Evolutionary conservation across 1,139 yeast genomes (phyloP), one percentile per base, ranked within the genome.

Genomic region (Candida anutae): DNA sequence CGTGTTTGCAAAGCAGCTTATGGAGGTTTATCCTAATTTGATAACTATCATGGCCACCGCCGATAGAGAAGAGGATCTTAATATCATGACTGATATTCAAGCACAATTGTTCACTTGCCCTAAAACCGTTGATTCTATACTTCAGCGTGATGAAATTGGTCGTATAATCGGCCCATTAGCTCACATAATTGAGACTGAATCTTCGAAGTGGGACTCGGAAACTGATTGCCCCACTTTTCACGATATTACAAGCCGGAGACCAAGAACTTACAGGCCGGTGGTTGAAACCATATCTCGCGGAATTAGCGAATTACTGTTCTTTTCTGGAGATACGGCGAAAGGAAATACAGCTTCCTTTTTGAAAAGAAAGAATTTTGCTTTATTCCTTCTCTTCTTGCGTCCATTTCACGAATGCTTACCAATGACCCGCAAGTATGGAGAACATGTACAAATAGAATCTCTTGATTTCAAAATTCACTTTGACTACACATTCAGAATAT

Each of bases 101-200:
- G 61, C 73, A 3, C 93, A 81, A 41, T 53, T 79, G 12, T 74
- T 76, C 46, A 74, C 82, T 0, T 75, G 83, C 39, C 83, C 83
- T 1, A 65, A 69, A 6, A 70, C 75, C 20, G 67, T 75, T 1
- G 51, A 58, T 27, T 47, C 43, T 23, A 54, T 73, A 6, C 51
- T 75, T 22, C 45, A 56, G 4, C 37, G 53, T 2, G 58, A 59
- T 0, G 44, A 53, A 9, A 48, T 72, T 9, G 52, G 61, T 2
- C 56, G 60, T 29, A 50, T 76, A 1, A 37, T 78, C 13, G 65
- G 67, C 30, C 71, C 81, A 1, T 49, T 71, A 4, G 51, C 63
- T 5, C 55, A 55, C n/a, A 37, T 74, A 5, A 64, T 74, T 27
- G 67, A 65, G 31, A 60, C 62, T 5, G 45, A 55, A 29, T 48